Evolutionary conservation across 768 basidiomycete species (phyloP), one percentile per base, ranked within the genome.

Genomic region (Ramaria sp.): DNA sequence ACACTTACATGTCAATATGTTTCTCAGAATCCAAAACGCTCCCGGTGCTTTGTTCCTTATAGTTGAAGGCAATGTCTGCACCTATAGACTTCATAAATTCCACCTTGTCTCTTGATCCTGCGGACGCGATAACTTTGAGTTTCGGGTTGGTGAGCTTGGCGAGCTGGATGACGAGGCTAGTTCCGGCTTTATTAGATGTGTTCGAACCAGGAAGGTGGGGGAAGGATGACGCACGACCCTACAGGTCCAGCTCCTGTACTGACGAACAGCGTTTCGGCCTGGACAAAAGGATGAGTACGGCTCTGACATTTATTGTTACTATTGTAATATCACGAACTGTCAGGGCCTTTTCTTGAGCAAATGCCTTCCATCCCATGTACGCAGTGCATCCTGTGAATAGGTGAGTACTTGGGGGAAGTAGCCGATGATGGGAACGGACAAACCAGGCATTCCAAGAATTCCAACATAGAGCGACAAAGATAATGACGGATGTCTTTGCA

Each of bases 261-360:
- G n/a, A 82, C 70, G 57, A 78, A 81, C 15, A 69, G 73, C 1
- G 67, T 70, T 56, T 81, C 75, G 7, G 78, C 78, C 69, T 73
- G 42, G 9, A n/a, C 22, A 12, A 18, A 37, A n/a, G n/a, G 10
- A 5, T 27, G n/a, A 16, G 2, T 49, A 28, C 30, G 30, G 10
- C 10, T 32, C n/a, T n/a, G n/a, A n/a, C 5, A 10, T 32, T 32
- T 32, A 10, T 32, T 32, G 16, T 39, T 4, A 15, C 15, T 18
- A 39, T 5, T 18, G 15, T 4, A 39, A 6, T 39, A 16, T 18
- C 6, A 39, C 18, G 38, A 39, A 39, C 38, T 44, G 63, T 75
- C 74, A 74, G 69, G 13, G 71, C 62, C 38, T 65, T 55, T 4
- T 39, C 38, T 39, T 39, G 6, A 5, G 15, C 6, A 52, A 63